phyloP scores from a whole-genome alignment of 768 basidiomycete genomes.

The Collybiopsis luxurians region DNA sequence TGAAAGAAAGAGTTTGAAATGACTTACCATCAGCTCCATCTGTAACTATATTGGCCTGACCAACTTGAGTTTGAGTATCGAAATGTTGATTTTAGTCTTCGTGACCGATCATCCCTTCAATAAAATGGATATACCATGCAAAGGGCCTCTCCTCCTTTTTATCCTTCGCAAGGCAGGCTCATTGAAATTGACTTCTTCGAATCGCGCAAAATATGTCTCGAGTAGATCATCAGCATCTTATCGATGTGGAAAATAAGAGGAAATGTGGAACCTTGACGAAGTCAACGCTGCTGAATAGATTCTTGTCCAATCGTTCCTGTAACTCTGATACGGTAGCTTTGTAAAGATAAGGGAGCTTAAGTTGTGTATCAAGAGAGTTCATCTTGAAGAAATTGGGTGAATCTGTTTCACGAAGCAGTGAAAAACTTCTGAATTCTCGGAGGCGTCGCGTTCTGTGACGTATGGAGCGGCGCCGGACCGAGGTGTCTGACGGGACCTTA shows the following conservation, averaged over 20 bases:
- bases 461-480: too few relatives aligned
- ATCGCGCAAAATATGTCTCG: slow-evolving; percentile 39
- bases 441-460: too few relatives aligned
- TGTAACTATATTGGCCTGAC: slow-evolving; percentile 27
- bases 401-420: too few relatives aligned
- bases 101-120: too few relatives aligned
- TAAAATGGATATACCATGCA: slow-evolving; percentile 38
- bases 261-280: slow-evolving; percentile 31
- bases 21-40: slow-evolving; percentile 22
- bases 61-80: too few relatives aligned
- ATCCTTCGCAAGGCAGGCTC: slow-evolving; percentile 29
- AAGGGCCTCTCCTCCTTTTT: slow-evolving; percentile 22
- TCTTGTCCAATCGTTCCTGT: slow-evolving; percentile 32
- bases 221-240: slow-evolving; percentile 10
- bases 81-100: too few relatives aligned
- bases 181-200: slow-evolving; percentile 41
- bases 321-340: slow-evolving; percentile 37
- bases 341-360: slow-evolving; percentile 32
- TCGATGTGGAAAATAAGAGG: neutral
- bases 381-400: neutral
- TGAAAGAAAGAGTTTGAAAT: too few relatives aligned
- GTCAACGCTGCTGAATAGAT: slow-evolving; percentile 37
- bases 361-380: neutral
- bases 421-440: neutral
- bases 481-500: too few relatives aligned